These are phyloP conservation scores for Aaosphaeria arxii DNA, from an alignment of 2,329 filamentous ascomycete species.

Conservation along the genomic window DNA sequence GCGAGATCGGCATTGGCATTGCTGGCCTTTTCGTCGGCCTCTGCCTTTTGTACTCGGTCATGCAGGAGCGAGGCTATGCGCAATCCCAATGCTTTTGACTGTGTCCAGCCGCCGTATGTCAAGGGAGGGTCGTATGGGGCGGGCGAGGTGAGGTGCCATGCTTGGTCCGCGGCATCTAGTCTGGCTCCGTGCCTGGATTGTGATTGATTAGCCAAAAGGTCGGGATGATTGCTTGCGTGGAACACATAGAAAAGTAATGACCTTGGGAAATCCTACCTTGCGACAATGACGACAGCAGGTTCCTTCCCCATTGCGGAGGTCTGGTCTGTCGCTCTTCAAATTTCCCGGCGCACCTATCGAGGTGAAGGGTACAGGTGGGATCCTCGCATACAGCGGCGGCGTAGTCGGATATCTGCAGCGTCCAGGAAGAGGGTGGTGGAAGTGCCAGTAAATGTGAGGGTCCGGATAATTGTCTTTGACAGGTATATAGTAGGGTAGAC, in stretches of 20 bases:
- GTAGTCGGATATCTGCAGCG: too few relatives aligned
- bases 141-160: slow-evolving; percentile 90
- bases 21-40: slow-evolving; percentile 21
- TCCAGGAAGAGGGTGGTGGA: too few relatives aligned
- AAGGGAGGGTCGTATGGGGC: slow-evolving; percentile 94
- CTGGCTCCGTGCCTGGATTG: slow-evolving; percentile 76
- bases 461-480: too few relatives aligned
- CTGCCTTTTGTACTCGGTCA: slow-evolving; percentile 47
- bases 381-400: too few relatives aligned
- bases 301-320: slow-evolving; percentile 39
- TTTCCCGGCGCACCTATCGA: too few relatives aligned
- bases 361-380: too few relatives aligned
- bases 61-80: slow-evolving; percentile 74
- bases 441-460: too few relatives aligned
- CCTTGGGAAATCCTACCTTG: slow-evolving; percentile 36
- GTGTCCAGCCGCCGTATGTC: slow-evolving; percentile 90
- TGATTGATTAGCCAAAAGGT: background rate
- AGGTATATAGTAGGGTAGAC: too few relatives aligned
- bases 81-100: slow-evolving; percentile 75
- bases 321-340: background rate
- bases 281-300: slow-evolving; percentile 50
- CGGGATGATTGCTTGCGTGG: background rate
- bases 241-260: background rate
- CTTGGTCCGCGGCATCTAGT: slow-evolving; percentile 89
- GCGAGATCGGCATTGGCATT: slow-evolving; percentile 15